Percentiles rank a stretch among this genome's conserved stretches.
phyloP scores from a whole-genome alignment of 192 early-diverging fungal genomes.

The Backusella sp. region DNA sequence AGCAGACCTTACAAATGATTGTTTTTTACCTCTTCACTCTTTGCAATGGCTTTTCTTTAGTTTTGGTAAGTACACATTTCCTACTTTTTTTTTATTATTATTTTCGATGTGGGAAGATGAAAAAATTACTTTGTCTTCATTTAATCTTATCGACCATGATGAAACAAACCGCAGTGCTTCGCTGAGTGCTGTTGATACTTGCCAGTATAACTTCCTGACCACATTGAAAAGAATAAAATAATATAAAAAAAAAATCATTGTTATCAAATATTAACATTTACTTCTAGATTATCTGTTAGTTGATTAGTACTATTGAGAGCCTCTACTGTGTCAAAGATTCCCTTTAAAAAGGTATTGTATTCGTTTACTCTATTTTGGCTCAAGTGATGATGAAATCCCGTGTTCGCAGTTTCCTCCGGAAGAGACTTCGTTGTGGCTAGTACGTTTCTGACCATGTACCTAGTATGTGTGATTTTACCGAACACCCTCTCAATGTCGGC shows the following conservation, averaged over 20 bases:
- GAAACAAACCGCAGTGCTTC: slow-evolving; percentile 42
- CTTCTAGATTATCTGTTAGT: neutral
- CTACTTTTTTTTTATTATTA: neutral
- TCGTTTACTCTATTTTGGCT: neutral
- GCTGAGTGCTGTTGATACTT: slow-evolving; percentile 44
- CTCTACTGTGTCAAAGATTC: neutral
- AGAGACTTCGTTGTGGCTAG: slow-evolving; percentile 30
- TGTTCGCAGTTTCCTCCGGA: slow-evolving; percentile 43
- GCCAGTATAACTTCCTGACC: slow-evolving; percentile 43
- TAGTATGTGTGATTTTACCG: neutral
- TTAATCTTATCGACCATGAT: slow-evolving; percentile 43
- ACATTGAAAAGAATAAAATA: slow-evolving; percentile 7
- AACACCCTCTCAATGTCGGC: slow-evolving; percentile 29
- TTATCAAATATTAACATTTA: neutral
- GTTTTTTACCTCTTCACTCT: neutral
- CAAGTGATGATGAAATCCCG: slow-evolving; percentile 38
- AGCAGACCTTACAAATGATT: neutral
- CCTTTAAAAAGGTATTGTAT: slow-evolving; percentile 14
- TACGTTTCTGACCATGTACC: neutral
- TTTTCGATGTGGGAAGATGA: slow-evolving; percentile 20
- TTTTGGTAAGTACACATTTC: neutral
- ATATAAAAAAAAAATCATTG: neutral
- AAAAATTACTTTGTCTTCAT: slow-evolving; percentile 30
- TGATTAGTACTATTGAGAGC: neutral
- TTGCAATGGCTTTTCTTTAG: neutral